Evolutionary conservation across 169 alveolate genomes (phyloP), one percentile per base, ranked within the genome.

Genomic region (Theileria equi): DNA sequence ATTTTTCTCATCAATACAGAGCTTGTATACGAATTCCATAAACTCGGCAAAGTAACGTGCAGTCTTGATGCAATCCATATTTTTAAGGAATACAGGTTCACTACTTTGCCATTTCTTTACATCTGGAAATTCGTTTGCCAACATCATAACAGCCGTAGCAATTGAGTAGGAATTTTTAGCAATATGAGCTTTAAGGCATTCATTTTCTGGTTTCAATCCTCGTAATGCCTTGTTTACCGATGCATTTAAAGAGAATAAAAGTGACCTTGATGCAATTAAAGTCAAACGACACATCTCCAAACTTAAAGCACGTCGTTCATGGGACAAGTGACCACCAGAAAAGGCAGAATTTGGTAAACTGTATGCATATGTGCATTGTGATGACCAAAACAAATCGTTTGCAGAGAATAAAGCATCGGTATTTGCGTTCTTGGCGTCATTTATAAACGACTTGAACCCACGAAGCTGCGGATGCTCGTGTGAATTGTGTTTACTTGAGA

Each of bases 321-420:
- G 16, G 5, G 13, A 13, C 4, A 41, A 2, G 16, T 32, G 17
- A 19, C 79, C 35, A 5, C 61, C 72, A 41, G 16, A 43, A 68
- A 44, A 67, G 8, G 79, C 43, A 25, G 81, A 66, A 31, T 69
- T 69, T 13, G 80, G 81, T 10, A 13, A 59, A 31, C 74, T 54
- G 62, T 77, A 77, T 0, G 86, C 81, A 62, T 57, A 77, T 1
- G 28, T 41, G 57, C 68, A 77, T 48, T 77, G 86, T 32, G 77
- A 50, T 3, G 76, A 57, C 86, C 86, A 77, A 53, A 77, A 77
- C 62, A 77, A 32, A 36, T 77, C 86, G 25, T 77, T 77, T 19
- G 80, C 69, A 29, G 86, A 74, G 47, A 74, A 55, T 25, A 70
- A 19, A 1, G n/a, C 29, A 23, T 74, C 84, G 26, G 29, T 52